Base-by-base conservation (phyloP, 169 alveolate species). In the Perkinsus olseni region DNA sequence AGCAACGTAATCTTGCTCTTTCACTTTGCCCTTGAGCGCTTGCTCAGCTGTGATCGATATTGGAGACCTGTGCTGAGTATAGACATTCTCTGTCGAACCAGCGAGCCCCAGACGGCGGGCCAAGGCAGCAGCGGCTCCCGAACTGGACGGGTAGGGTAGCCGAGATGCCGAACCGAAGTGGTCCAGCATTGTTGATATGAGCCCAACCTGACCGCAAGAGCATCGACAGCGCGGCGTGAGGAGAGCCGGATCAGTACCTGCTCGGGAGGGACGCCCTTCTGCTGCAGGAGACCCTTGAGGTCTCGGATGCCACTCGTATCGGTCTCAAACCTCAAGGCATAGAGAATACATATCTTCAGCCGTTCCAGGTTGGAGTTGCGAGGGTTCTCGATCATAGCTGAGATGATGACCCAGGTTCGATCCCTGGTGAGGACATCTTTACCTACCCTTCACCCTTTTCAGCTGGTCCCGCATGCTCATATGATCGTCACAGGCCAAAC, bases 21-120 rank as follows among this genome's bases (percentile, higher is more conserved):
- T 62, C 13, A 62, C 82, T 24, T 24, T 96, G 0, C 98, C 98
- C 95, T 97, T 98, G 91, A 94, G 74, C 50, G 97, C 91, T 38
- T 97, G 94, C 74, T 98, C 99, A 8, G 97, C 95, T 3, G 96
- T 95, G 34, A 94, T 96, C 62, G 94, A 93, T 40, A 98, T 74
- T 34, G 96, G 96, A 37, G 98, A 96, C 92, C 96, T 95, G 95
- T 98, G 99, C 96, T 98, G 98, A 39, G 98, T 97, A 93, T 96
- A 97, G 74, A 98, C 98, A 96, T 98, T 97, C 17, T 96, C 95
- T 74, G 97, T 96, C 40, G 95, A 94, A 4, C 93, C 95, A 93
- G 93, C 39, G 93, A 91, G 39, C 74, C 39, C 38, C 93, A 91
- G 39, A 0, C 82, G 82, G 31, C 82, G 82, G 1, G 82, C 82